Base-by-base conservation (phyloP, 2,329 filamentous ascomycete species). In the Daldinia sp. region DNA sequence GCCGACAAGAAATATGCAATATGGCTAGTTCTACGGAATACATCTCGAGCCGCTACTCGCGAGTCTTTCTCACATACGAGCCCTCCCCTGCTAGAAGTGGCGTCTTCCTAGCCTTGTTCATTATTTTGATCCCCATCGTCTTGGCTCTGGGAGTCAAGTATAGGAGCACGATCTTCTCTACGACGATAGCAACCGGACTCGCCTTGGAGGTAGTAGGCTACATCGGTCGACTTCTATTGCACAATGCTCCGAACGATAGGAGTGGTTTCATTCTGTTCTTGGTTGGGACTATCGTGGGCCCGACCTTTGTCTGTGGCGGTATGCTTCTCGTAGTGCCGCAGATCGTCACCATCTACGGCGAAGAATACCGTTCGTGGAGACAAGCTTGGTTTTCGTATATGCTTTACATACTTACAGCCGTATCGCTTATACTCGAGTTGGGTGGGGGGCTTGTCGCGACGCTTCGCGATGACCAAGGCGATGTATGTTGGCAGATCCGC, bases 281-380 rank as follows among this genome's bases (percentile, higher is more conserved):
- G 29, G 65, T 82, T 10, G 82, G 83, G 15, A 83, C 81, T 1
- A 72, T 80, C 17, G 70, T 82, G 32, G 83, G 82, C 1, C 80
- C 83, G 13, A 80, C 78, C 2, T 73, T 83, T 35, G 77, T 84
- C 63, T 77, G 77, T 9, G 74, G 76, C 9, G 78, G 81, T 23
- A 72, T 83, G 25, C 83, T 81, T 54, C 71, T 78, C 19, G 68
- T 81, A 6, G 70, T 84, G 15, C 82, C 83, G 2, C 81, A 81
- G 43, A 72, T 84, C 19, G 72, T 85, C 32, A 72, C 75, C 6
- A 68, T 84, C 3, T 84, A 84, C 61, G 82, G 82, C 17, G 75
- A 79, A 6, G 74, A 77, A 5, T 77, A 79, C 15, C 77, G 75
- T 68, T 75, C 43, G 70, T 81, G 63, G 74, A 74, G 39, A 49